Conservation (phyloP, 441 rosid species). For the Corymbia calophylla region DNA sequence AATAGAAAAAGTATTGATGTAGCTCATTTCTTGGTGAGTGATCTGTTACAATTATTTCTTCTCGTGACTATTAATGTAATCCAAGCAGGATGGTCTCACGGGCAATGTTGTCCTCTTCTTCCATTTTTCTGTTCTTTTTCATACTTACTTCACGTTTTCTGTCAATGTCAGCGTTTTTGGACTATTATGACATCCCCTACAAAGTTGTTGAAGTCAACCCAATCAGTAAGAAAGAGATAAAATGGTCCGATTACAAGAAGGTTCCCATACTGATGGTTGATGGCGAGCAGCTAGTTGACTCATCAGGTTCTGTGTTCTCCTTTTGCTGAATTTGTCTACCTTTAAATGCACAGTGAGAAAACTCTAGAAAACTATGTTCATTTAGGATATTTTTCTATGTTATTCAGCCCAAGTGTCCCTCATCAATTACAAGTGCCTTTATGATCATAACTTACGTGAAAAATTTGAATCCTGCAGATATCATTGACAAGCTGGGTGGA, state of each 20-base stretch:
- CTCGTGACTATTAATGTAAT: background rate
- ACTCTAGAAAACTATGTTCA: background rate
- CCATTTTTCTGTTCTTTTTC: background rate
- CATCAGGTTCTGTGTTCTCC: slow-evolving; percentile 3
- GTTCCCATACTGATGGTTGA: slow-evolving; percentile 19
- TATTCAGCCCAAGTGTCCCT: background rate
- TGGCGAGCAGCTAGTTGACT: slow-evolving; percentile 15
- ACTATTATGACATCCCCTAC: slow-evolving; percentile 21
- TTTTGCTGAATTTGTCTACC: background rate
- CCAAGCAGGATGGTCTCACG: background rate
- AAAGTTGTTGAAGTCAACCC: slow-evolving; percentile 23
- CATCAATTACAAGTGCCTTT: background rate
- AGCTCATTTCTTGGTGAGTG: background rate
- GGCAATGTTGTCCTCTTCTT: background rate
- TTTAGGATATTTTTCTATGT: background rate
- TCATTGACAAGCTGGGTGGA: background rate
- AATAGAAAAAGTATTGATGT: background rate
- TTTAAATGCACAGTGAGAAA: background rate
- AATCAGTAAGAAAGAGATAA: slow-evolving; percentile 20
- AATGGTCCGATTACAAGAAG: slow-evolving; percentile 20
- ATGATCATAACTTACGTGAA: too few relatives aligned
- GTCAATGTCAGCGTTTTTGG: slow-evolving; percentile 13
- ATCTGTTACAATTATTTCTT: background rate
- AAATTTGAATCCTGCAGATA: background rate
- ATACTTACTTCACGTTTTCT: background rate